These are phyloP conservation scores for Metrosideros polymorpha DNA, from an alignment of 441 rosid genomes.

Conservation along the genomic window DNA sequence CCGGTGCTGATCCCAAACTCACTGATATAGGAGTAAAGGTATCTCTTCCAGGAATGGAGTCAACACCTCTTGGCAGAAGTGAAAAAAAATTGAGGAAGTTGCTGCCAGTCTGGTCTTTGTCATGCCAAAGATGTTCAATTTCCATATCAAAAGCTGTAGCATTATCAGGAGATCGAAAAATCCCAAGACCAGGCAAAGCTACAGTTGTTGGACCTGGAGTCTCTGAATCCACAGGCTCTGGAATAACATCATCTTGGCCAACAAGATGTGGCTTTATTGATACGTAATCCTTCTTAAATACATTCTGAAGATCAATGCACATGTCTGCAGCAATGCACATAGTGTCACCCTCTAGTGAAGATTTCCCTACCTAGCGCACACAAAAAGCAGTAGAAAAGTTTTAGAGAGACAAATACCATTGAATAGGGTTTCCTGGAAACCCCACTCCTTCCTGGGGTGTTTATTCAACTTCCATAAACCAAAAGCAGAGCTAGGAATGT, in stretches of 20 bases:
- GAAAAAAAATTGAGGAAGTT: constrained; percentile 15
- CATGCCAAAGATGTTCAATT: constrained; percentile 31
- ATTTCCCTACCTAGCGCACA: too few species aligned
- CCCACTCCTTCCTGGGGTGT: constrained; percentile 34
- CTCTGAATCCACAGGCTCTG: constrained; percentile 10
- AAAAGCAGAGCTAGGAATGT: constrained; percentile 30
- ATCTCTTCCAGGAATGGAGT: constrained; percentile 29
- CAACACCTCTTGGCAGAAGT: constrained; percentile 22
- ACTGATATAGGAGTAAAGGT: constrained; percentile 23
- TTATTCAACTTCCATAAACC: constrained; percentile 47
- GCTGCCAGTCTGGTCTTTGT: constrained; percentile 6
- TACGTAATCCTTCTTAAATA: constrained; percentile 28
- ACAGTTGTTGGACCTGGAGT: constrained; percentile 20
- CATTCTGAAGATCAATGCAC: constrained; percentile 27
- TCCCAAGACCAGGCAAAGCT: background rate
- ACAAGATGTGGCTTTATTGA: constrained; percentile 31
- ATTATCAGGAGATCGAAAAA: background rate
- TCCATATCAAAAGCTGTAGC: constrained; percentile 24
- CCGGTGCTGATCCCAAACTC: constrained; percentile 14
- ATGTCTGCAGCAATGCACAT: constrained; percentile 25
- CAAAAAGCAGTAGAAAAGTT: too few species aligned
- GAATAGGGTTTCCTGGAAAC: constrained; percentile 38
- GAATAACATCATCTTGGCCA: constrained; percentile 22
- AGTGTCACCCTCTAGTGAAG: too few species aligned
- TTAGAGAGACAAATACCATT: constrained; percentile 27